Percentiles rank a stretch among this genome's conserved stretches.
Evolutionary conservation across 768 basidiomycete species (phyloP).

Genomic region (Lactarius indigo): DNA sequence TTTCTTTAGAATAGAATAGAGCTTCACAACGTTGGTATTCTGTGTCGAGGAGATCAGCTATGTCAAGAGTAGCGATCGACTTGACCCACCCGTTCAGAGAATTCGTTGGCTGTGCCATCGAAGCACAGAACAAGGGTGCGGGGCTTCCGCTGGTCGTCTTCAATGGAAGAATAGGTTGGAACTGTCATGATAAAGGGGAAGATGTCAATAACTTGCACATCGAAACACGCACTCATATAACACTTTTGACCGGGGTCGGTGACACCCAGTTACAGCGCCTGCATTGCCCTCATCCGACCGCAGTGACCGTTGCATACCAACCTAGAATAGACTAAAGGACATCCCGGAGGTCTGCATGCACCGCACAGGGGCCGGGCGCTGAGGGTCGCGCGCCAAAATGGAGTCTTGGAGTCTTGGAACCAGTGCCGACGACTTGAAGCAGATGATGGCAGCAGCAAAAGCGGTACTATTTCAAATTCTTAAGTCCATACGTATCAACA

Average conservation of each 20-base stretch:
- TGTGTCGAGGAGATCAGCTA: slow-evolving; percentile 22
- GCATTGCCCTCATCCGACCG: neutral
- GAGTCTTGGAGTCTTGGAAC: no score
- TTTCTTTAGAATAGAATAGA: slow-evolving; percentile 66
- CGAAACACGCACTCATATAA: neutral
- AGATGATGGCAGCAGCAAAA: neutral
- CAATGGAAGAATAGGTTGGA: neutral
- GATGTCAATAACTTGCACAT: neutral
- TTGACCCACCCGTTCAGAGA: neutral
- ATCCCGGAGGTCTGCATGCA: neutral
- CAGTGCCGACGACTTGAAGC: neutral
- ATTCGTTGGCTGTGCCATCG: slow-evolving; percentile 62
- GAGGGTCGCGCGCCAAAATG: neutral
- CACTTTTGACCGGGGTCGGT: neutral
- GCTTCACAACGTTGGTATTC: slow-evolving; percentile 69
- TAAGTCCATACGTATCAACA: no score
- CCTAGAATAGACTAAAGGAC: neutral
- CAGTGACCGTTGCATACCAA: neutral
- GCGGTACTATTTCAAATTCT: neutral
- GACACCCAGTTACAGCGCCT: neutral
- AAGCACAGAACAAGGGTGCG: slow-evolving; percentile 63
- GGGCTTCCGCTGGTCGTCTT: slow-evolving; percentile 20
- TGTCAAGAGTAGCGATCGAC: neutral
- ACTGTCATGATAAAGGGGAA: neutral
- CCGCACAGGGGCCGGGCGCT: neutral